Evolutionary conservation across 129 eudicot species (phyloP), one percentile per base, ranked within the genome.

Genomic region (Arctium minus): DNA sequence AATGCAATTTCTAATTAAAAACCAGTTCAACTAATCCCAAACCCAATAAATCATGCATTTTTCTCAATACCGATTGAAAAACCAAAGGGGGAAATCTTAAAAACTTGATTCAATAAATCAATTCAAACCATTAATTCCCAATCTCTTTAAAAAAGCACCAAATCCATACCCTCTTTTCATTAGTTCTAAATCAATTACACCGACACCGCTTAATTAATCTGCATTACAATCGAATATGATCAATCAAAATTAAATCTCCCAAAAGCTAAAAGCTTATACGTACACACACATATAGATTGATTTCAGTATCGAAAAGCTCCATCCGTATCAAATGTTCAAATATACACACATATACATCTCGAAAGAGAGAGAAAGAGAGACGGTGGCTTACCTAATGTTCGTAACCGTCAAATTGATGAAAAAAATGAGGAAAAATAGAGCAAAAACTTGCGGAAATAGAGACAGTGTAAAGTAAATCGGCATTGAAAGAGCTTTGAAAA

Each of bases 331-430:
- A 82, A 56, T 22, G 27, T 22, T 22, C 27, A 22, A 50, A 71
- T n/a, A 53, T 7, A 75, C 30, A 75, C 78, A 74, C 48, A 40
- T 50, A 81, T 3, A 39, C 17, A 62, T 56, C 53, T 73, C 32
- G 17, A 22, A 22, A 72, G 12, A 29, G 17, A 22, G 50, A 64
- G 3, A 64, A 3, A 69, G 67, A 68, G 31, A 38, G 7, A 48
- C n/a, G 53, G 53, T 31, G 69, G 68, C 48, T 30, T 50, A 74
- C 80, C 80, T 82, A 82, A 75, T 44, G 11, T 81, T 75, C 29
- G 82, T 83, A 83, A 83, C 86, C 74, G 86, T 83, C 86, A 78
- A 77, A 83, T 70, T 27, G 56, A 77, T 77, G 68, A 38, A 72
- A 31, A 69, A 68, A 18, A 40, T n/a, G 17, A 65, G 48, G 32